These are phyloP conservation scores for Tilletia setariae DNA, from an alignment of 1,284 basidiomycete genomes.

Conservation along the genomic window DNA sequence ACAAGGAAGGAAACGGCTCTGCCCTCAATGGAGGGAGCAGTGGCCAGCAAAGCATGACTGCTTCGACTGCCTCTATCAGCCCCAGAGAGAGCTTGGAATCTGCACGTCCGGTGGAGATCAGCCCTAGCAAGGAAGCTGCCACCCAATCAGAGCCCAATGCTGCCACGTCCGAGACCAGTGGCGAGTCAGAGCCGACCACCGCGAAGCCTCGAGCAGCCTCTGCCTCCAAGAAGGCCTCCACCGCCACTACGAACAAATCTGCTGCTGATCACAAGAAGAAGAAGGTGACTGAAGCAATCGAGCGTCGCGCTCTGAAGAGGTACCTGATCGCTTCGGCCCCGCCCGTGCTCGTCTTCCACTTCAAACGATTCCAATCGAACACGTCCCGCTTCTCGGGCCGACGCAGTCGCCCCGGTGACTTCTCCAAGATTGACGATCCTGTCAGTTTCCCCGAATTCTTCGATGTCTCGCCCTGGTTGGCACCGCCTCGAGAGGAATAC, in stretches of 20 bases:
- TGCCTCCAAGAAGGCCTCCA: not conserved
- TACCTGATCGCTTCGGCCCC: constrained; percentile 84
- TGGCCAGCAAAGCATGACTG: not conserved
- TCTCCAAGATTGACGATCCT: constrained; percentile 80
- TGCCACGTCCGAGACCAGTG: too few relatives aligned
- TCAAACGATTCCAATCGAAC: constrained; percentile 85
- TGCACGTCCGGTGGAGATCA: not conserved
- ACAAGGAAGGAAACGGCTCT: too few relatives aligned
- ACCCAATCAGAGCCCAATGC: too few relatives aligned
- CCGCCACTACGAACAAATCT: not conserved
- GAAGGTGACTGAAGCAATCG: constrained; percentile 56
- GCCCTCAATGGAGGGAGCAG: not conserved
- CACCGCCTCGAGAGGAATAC: constrained; percentile 72
- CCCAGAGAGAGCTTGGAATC: constrained; percentile 2
- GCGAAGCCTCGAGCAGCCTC: too few relatives aligned
- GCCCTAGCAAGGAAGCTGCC: too few relatives aligned
- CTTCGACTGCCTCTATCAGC: not conserved
- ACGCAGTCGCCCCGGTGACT: constrained; percentile 56
- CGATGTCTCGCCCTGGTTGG: constrained; percentile 79
- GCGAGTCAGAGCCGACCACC: too few relatives aligned
- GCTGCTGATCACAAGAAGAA: not conserved
- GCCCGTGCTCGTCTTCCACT: constrained; percentile 82
- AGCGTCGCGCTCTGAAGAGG: constrained; percentile 82
- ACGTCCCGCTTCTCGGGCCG: constrained; percentile 46
- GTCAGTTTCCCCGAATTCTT: constrained; percentile 81